Conservation (phyloP, 2,329 filamentous ascomycete species). For the Fusarium pseudoanthophilum region DNA sequence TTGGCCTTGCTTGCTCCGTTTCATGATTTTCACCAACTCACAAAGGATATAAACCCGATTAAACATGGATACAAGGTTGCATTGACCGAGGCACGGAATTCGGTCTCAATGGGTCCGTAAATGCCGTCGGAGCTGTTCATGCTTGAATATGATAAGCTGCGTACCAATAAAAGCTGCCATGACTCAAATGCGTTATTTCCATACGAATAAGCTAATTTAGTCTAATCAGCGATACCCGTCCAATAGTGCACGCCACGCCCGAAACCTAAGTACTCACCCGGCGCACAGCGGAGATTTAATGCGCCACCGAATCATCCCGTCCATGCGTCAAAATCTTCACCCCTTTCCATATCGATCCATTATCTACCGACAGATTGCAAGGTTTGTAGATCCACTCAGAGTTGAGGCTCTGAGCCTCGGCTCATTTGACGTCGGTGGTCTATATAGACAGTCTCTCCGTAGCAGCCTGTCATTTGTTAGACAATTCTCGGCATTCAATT, state of each 20-base stretch:
- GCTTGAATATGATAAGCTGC: not conserved
- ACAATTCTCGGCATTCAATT: slow-evolving; percentile 3
- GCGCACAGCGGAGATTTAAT: slow-evolving; percentile 12
- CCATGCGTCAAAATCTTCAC: slow-evolving; percentile 19
- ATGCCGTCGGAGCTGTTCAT: not conserved
- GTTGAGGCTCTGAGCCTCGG: slow-evolving; percentile 19
- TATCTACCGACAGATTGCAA: slow-evolving; percentile 19
- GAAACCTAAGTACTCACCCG: not conserved
- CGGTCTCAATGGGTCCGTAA: not conserved
- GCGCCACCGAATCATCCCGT: slow-evolving; percentile 20
- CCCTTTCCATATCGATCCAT: slow-evolving; percentile 4
- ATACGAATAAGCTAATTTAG: not conserved
- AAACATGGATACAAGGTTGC: not conserved
- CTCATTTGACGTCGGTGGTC: not conserved
- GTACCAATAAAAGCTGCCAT: not conserved
- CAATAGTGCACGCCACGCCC: not conserved
- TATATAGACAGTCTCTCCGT: slow-evolving; percentile 24
- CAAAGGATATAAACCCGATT: slow-evolving; percentile 16
- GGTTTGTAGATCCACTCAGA: slow-evolving; percentile 10
- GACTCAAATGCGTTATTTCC: slow-evolving; percentile 2
- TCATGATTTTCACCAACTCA: not conserved
- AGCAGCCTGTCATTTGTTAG: not conserved
- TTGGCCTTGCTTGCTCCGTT: slow-evolving; percentile 2
- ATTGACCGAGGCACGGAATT: slow-evolving; percentile 28
- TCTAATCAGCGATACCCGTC: not conserved